Base-by-base conservation (phyloP, 2,329 filamentous ascomycete genomes). In the Mycocentrospora acerina region DNA sequence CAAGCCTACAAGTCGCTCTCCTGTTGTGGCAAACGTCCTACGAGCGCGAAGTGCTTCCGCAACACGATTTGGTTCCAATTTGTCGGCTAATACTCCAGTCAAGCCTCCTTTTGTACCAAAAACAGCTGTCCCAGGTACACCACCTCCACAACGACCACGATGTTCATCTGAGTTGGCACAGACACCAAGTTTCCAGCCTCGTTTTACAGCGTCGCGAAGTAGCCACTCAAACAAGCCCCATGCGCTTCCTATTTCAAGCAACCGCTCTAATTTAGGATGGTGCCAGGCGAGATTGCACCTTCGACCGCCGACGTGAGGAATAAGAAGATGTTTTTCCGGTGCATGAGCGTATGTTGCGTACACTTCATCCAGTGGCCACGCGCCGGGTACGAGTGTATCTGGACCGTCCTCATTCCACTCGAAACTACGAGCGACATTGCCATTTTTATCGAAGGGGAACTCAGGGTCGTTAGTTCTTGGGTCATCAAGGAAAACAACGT, bases 161-260 rank as follows among this genome's bases (percentile, higher is more conserved):
- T 68, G 64, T 49, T 68, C 64, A 28, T 68, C 64, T 17, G 54
- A 60, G 37, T 68, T 68, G 11, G 65, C 65, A 25, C 49, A 64
- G 1, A 67, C 64, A 3, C 65, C 64, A 14, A 68, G 18, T 38
- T 58, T 59, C 59, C 61, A 67, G 8, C 63, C 65, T 2, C 64
- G 36, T 24, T 44, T 24, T 2, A 67, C 53, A 4, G 54, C 39
- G 13, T 37, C 39, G 4, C 29, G 19, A n/a, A 68, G 42, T 9
- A 67, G 44, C 65, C 63, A 69, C 37, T 68, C 66, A 41, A 67
- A 63, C 24, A 53, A 36, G 1, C 64, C 62, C 66, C 65, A 69
- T 0, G 64, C 59, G 34, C 63, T 67, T 2, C 63, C 64, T 26
- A 69, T 62, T 40, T 69, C 64, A 2, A 67, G 24, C 0, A 69